Base-by-base conservation (phyloP, 176 grass and related monocot genomes). In the Eremochloa ophiuroides region DNA sequence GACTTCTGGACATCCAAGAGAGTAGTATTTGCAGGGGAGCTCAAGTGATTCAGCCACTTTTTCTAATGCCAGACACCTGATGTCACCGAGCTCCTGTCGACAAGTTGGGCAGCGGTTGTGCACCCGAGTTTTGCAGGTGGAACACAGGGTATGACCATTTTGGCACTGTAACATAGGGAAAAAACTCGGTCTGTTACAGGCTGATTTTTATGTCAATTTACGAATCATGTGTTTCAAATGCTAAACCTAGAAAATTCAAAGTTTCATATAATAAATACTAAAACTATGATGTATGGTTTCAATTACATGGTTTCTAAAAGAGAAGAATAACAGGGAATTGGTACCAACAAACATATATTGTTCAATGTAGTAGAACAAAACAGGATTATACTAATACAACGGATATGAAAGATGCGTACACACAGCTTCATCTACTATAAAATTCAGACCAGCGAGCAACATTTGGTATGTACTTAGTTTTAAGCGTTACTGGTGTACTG, bases 11-110 rank as follows among this genome's bases (percentile, higher is more conserved):
- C 94, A 97, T 25, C 94, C 94, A 10, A 91, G 67, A 31, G 87
- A 60, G 26, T 84, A 89, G 74, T 94, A 97, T 87, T 81, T 94
- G 91, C 94, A 97, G 18, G 91, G 94, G 33, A 97, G 79, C 35
- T 97, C 94, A 75, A 97, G 89, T 27, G 94, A 94, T 83, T 94
- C 94, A 51, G 94, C 94, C 61, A 97, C 94, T 84, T 97, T 97
- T 89, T 97, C 94, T 77, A 97, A 92, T 77, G 94, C 94, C 82
- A 97, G 69, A 75, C 94, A 97, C 79, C 94, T 85, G 66, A 97
- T 97, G 73, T 97, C 94, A 22, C 94, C 94, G 1, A 97, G 91
- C 77, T 97, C 94, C 67, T 97, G 94, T 61, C 91, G 80, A 79
- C 94, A 97, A 8, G 94, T 97, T 9, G 94, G 94, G 80, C 94